These are phyloP conservation scores for Rhizodiscina lignyota DNA, from an alignment of 495 filamentous ascomycete species.

Conservation along the genomic window DNA sequence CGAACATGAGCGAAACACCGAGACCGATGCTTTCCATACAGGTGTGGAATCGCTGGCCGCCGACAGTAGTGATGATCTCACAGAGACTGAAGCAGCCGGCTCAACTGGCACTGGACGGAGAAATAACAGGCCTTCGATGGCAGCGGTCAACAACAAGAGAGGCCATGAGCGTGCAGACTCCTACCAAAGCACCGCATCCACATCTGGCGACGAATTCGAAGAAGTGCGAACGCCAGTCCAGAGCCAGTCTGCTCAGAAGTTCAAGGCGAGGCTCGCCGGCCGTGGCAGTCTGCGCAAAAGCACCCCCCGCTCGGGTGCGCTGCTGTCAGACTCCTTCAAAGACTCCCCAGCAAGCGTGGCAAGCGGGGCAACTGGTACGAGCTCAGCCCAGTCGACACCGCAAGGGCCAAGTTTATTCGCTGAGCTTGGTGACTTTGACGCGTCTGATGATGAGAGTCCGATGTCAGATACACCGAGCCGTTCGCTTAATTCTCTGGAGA, in stretches of 20 bases:
- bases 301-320: neutral
- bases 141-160: neutral
- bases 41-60: constrained; percentile 67
- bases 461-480: constrained; percentile 28
- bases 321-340: neutral
- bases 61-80: constrained; percentile 64
- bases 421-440: constrained; percentile 59
- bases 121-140: constrained; percentile 20
- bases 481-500: constrained; percentile 10
- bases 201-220: constrained; percentile 64
- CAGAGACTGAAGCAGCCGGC: constrained; percentile 60
- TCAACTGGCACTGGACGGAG: constrained; percentile 17
- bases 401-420: constrained; percentile 73
- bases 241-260: constrained; percentile 40
- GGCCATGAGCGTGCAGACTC: constrained; percentile 25
- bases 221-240: constrained; percentile 46
- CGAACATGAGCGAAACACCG: constrained; percentile 44
- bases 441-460: constrained; percentile 33
- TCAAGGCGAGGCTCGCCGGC: constrained; percentile 52
- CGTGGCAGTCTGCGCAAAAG: constrained; percentile 27
- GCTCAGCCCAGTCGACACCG: constrained; percentile 31
- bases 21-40: constrained; percentile 91
- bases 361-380: constrained; percentile 16
- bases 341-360: constrained; percentile 39
- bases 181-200: constrained; percentile 78